Conservation (phyloP, 2,329 filamentous ascomycete species). For the Hypoxylon sp. region DNA sequence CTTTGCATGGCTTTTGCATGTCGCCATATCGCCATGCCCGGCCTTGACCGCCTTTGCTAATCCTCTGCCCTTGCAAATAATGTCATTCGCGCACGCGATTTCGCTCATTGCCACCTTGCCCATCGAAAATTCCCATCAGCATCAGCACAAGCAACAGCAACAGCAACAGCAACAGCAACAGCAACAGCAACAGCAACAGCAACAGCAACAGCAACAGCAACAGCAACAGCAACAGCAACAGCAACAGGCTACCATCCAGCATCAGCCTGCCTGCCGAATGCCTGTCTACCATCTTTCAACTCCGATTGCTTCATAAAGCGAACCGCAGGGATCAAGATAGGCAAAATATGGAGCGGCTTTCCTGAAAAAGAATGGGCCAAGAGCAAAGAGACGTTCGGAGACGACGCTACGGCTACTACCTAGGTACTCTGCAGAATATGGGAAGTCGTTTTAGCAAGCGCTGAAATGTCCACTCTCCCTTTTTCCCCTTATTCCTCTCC, state of each 20-base stretch:
- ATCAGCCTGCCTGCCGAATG: slow-evolving; percentile 12
- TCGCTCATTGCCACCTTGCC: slow-evolving; percentile 38
- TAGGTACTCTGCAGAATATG: slow-evolving; percentile 35
- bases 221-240: not conserved
- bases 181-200: slow-evolving; percentile 24
- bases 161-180: not conserved
- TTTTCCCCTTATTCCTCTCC: not conserved
- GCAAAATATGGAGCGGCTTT: slow-evolving; percentile 30
- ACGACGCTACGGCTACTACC: slow-evolving; percentile 14
- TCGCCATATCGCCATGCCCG: slow-evolving; percentile 25
- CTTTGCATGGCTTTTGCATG: slow-evolving; percentile 25
- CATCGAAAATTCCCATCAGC: not conserved
- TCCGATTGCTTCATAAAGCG: slow-evolving; percentile 8
- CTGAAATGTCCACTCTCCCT: slow-evolving; percentile 10
- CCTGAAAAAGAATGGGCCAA: slow-evolving; percentile 30
- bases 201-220: not conserved
- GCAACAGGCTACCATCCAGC: slow-evolving; percentile 11
- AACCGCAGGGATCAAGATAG: slow-evolving; percentile 1
- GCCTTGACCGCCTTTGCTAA: slow-evolving; percentile 42
- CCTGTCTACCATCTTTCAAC: slow-evolving; percentile 7
- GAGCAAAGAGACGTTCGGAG: slow-evolving; percentile 18
- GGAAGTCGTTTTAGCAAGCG: slow-evolving; percentile 40
- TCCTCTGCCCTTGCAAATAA: slow-evolving; percentile 39
- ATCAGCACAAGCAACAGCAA: not conserved
- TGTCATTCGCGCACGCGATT: slow-evolving; percentile 42